These are phyloP conservation scores for Filobasidium floriforme DNA, from an alignment of 768 basidiomycete genomes.

Conservation along the genomic window DNA sequence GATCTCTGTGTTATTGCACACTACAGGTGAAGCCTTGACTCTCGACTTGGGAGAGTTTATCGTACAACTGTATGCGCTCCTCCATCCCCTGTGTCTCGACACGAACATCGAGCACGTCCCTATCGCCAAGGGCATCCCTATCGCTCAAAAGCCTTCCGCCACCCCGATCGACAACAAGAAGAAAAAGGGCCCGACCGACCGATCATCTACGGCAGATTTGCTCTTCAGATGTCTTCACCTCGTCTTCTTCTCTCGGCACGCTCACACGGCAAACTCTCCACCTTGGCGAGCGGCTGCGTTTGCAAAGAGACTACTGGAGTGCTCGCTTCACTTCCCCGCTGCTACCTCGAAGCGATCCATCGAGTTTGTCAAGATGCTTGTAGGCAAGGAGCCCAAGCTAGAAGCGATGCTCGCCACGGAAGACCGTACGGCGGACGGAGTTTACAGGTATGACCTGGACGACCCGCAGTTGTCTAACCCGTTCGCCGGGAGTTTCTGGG, in stretches of 20 bases:
- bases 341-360: constrained; percentile 59
- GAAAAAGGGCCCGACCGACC: constrained; percentile 32
- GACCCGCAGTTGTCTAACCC: constrained; percentile 57
- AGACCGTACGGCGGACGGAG: constrained; percentile 73
- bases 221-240: constrained; percentile 78
- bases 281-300: constrained; percentile 80
- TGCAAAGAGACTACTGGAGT: constrained; percentile 78
- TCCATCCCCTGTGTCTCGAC: constrained; percentile 64
- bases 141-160: neutral
- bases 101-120: constrained; percentile 58
- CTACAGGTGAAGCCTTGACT: constrained; percentile 85
- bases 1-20: constrained; percentile 7
- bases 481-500: constrained; percentile 80
- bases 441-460: constrained; percentile 75
- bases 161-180: constrained; percentile 14
- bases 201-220: constrained; percentile 50
- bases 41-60: constrained; percentile 89
- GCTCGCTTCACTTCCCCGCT: constrained; percentile 74
- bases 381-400: constrained; percentile 70
- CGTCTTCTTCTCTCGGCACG: constrained; percentile 66
- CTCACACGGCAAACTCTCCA: constrained; percentile 52
- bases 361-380: constrained; percentile 62
- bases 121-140: constrained; percentile 22
- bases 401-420: constrained; percentile 79
- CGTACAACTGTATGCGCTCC: constrained; percentile 69